Percentiles rank a stretch among this genome's conserved stretches.
Evolutionary conservation across 495 filamentous ascomycete genomes (phyloP).

Genomic region (Eremomyces bilateralis): DNA sequence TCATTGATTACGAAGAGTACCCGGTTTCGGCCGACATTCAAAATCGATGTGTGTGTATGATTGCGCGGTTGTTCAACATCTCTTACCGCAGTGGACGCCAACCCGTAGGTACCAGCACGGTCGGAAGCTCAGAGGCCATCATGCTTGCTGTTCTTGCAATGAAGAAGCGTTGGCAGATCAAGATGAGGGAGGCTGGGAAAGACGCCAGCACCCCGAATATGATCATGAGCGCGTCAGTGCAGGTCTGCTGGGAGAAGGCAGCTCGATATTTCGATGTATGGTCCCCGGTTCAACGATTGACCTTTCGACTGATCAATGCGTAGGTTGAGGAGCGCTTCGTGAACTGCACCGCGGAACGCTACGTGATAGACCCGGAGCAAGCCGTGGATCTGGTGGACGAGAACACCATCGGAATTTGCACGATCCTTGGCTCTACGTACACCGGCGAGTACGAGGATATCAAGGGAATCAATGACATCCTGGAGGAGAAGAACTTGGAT

Average conservation of each 20-base stretch:
- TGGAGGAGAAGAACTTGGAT: conserved; percentile 48
- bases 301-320: too few species aligned
- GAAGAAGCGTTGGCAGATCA: conserved; percentile 88
- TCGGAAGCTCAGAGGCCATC: conserved; percentile 75
- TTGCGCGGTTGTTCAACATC: conserved; percentile 66
- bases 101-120: conserved; percentile 71
- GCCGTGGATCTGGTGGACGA: conserved; percentile 73
- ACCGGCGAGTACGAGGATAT: conserved; percentile 93
- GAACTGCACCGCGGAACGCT: conserved; percentile 61
- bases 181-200: conserved; percentile 56
- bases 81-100: too few species aligned
- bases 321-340: conserved; percentile 76
- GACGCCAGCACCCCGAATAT: conserved; percentile 60
- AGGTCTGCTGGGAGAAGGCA: conserved; percentile 94
- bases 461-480: conserved; percentile 68
- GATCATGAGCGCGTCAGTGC: conserved; percentile 78
- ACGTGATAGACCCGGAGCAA: conserved; percentile 67
- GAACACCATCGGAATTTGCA: conserved; percentile 88
- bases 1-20: conserved; percentile 74
- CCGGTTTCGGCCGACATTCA: conserved; percentile 77
- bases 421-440: conserved; percentile 76
- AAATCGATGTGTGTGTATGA: conserved; percentile 84
- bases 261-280: conserved; percentile 86
- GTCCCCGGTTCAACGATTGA: too few species aligned
- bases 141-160: conserved; percentile 79